Base-by-base conservation (phyloP, 805 yeast genomes). In the Saccharomycopsis fodiens region DNA sequence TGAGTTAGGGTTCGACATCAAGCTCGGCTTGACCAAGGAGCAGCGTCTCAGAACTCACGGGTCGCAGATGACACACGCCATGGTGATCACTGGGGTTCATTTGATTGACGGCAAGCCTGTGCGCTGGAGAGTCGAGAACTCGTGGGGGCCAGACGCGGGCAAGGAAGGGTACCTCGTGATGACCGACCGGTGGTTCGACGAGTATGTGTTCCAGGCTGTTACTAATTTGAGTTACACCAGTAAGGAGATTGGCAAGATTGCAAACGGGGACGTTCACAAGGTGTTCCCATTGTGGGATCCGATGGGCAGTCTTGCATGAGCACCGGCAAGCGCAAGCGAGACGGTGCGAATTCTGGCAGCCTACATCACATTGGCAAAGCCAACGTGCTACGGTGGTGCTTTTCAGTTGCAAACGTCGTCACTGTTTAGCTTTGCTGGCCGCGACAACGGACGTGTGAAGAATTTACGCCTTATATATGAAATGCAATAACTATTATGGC, bases 51-150 rank as follows among this genome's bases (percentile, higher is more conserved):
- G 70, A 49, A 79, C 82, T 53, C 78, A 78, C 47, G 79, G 85
- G 52, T 80, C 88, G 20, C 66, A 78, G 52, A 85, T 86, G 94
- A 86, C 94, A 13, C 96, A 86, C 58, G 96, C 96, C 31, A 86
- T 86, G 96, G 72, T 79, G 19, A 76, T 86, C 57, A 80, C 88
- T 10, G 95, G 79, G 27, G 91, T 84, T 39, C 88, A 85, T 61
- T 65, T 86, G 31, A 87, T 82, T 10, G 52, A 65, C 19, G 82
- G 80, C 4, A 67, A 70, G 49, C 85, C 87, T 21, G 64, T 74
- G 22, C 70, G 86, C 53, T 82, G 84, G 72, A 70, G 80, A 57
- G 87, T 82, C 35, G 87, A 82, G 61, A 82, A 82, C 65, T 79
- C 86, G 8, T 82, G 88, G 88, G 86, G 88, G 52, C 72, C 74